Evolutionary conservation across 2,329 filamentous ascomycete species (phyloP).

Genomic region (Xylariales sp.): DNA sequence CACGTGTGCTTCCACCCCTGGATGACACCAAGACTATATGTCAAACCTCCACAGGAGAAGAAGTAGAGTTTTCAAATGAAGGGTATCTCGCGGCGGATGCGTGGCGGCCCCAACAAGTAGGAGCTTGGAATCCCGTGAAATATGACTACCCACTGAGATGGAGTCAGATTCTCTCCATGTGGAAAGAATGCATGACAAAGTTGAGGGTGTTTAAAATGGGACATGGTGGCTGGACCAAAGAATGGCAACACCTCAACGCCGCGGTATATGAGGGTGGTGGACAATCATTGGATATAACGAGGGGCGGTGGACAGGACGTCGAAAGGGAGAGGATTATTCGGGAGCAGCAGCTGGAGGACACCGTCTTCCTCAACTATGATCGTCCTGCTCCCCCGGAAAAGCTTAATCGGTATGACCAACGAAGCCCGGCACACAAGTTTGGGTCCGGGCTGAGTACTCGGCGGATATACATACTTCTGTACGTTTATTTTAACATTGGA

Average conservation of each 20-base stretch:
- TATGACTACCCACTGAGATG: constrained; percentile 7
- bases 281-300: too few relatives aligned
- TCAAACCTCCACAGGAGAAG: background rate
- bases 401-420: background rate
- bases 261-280: too few relatives aligned
- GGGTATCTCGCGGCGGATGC: constrained; percentile 4
- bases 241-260: background rate
- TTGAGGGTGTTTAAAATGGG: constrained; percentile 8
- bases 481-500: constrained; percentile 6
- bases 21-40: constrained; percentile 1
- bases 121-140: background rate
- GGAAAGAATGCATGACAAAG: constrained; percentile 3
- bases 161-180: constrained; percentile 4
- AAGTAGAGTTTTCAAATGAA: constrained; percentile 1
- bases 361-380: constrained; percentile 7
- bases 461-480: constrained; percentile 1
- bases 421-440: background rate
- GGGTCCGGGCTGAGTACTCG: background rate
- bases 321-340: background rate
- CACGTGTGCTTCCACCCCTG: constrained; percentile 1
- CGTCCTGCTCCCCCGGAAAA: constrained; percentile 3
- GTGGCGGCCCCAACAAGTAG: too few relatives aligned
- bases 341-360: constrained; percentile 1
- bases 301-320: too few relatives aligned
- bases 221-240: background rate